phyloP scores from a whole-genome alignment of 768 basidiomycete species.

The Lentinula boryana region DNA sequence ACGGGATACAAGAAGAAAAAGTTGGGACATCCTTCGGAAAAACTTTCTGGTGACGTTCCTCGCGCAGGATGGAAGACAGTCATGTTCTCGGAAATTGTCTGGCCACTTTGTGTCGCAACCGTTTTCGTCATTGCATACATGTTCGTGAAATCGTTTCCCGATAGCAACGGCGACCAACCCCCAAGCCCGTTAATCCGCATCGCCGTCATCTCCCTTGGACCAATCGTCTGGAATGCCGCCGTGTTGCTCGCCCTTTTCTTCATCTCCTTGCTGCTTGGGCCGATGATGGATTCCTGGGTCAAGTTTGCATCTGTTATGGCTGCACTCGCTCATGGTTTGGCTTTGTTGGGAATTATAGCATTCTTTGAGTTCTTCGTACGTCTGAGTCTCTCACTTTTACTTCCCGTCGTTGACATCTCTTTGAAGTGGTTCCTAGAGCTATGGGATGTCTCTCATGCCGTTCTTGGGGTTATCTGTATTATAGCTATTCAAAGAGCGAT shows the following conservation, averaged over 20 bases:
- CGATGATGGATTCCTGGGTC: constrained; percentile 77
- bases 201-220: constrained; percentile 82
- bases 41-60: constrained; percentile 90
- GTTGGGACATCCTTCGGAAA: constrained; percentile 95
- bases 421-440: constrained; percentile 90
- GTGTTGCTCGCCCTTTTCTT: constrained; percentile 84
- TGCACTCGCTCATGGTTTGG: constrained; percentile 77
- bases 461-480: constrained; percentile 86
- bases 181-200: constrained; percentile 91
- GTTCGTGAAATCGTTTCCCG: constrained; percentile 91
- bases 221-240: constrained; percentile 92
- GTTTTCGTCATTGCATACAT: constrained; percentile 84
- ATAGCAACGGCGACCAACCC: constrained; percentile 47
- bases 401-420: constrained; percentile 12
- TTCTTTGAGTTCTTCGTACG: constrained; percentile 97
- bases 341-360: constrained; percentile 74
- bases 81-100: constrained; percentile 77
- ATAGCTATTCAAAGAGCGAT: constrained; percentile 88
- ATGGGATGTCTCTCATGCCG: constrained; percentile 96
- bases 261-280: constrained; percentile 87
- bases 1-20: constrained; percentile 99
- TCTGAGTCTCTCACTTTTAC: constrained; percentile 28
- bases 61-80: constrained; percentile 86
- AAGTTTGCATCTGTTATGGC: constrained; percentile 94
- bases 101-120: constrained; percentile 69